phyloP scores from a whole-genome alignment of 1,284 basidiomycete genomes.

The Caloboletus firmus region DNA sequence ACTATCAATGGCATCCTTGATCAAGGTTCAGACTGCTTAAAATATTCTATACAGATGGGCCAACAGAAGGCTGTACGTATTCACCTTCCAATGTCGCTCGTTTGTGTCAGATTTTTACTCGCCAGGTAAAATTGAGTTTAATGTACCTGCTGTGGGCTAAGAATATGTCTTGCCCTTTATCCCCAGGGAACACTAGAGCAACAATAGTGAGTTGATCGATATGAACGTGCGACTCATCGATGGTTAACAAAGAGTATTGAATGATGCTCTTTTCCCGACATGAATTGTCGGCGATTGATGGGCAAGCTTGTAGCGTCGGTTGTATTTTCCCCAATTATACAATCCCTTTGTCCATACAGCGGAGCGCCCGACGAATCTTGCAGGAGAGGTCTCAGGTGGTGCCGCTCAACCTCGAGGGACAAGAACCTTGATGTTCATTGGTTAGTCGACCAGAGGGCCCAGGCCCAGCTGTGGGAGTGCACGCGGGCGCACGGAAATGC shows the following conservation, averaged over 20 bases:
- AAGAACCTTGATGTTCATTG: background rate
- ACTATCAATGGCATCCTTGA: slow-evolving; percentile 7
- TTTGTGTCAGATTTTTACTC: background rate
- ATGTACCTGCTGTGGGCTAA: slow-evolving; percentile 21
- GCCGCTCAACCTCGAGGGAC: background rate
- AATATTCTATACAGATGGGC: slow-evolving; percentile 5
- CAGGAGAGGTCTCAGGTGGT: background rate
- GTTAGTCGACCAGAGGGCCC: background rate
- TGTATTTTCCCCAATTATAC: slow-evolving; percentile 8
- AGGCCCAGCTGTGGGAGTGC: background rate
- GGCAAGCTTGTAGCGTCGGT: background rate
- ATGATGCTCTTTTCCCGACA: background rate
- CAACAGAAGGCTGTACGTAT: slow-evolving; percentile 8
- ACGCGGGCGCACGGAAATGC: background rate
- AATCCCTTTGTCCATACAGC: slow-evolving; percentile 8
- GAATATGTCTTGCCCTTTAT: slow-evolving; percentile 8
- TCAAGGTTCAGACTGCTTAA: slow-evolving; percentile 12
- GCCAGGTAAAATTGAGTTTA: background rate
- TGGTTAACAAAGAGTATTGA: slow-evolving; percentile 10
- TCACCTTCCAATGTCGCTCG: slow-evolving; percentile 7
- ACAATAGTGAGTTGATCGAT: slow-evolving; percentile 24
- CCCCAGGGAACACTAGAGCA: slow-evolving; percentile 3
- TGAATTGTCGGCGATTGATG: slow-evolving; percentile 19
- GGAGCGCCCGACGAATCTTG: background rate
- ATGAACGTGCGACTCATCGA: slow-evolving; percentile 33